Conservation (phyloP, 2,329 filamentous ascomycete species). For the Claviceps citrina region DNA sequence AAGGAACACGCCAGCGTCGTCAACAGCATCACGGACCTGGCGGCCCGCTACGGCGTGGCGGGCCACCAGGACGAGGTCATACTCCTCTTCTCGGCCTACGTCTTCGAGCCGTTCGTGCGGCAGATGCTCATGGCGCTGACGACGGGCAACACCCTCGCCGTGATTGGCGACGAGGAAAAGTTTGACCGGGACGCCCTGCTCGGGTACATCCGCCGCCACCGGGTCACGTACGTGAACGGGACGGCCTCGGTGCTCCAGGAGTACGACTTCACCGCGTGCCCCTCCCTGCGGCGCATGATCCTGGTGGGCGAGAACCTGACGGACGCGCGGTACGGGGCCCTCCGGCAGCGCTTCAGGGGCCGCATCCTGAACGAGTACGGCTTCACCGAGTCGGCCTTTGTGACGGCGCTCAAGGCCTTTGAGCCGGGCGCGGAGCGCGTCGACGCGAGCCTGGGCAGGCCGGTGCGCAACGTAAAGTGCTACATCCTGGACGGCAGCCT, state of each 20-base stretch:
- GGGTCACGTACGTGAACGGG: slow-evolving; percentile 2
- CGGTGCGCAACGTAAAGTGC: slow-evolving; percentile 2
- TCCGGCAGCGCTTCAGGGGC: slow-evolving; percentile 1
- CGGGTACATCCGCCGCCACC: background rate
- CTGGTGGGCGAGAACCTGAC: slow-evolving; percentile 2
- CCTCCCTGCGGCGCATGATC: background rate
- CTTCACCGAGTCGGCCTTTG: slow-evolving; percentile 4
- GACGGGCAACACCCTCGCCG: slow-evolving; percentile 1
- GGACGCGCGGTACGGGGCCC: background rate
- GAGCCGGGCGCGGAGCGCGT: background rate
- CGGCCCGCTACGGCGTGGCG: slow-evolving; percentile 1
- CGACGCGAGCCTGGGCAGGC: background rate
- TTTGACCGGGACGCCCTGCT: background rate
- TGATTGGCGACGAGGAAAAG: slow-evolving; percentile 2
- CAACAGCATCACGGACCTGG: slow-evolving; percentile 3
- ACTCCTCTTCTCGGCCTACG: slow-evolving; percentile 3
- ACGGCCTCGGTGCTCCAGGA: slow-evolving; percentile 1
- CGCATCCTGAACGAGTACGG: slow-evolving; percentile 2
- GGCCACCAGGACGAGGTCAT: slow-evolving; percentile 3
- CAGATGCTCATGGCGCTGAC: slow-evolving; percentile 4
- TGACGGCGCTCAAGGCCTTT: slow-evolving; percentile 1
- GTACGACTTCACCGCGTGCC: slow-evolving; percentile 1
- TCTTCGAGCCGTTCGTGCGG: slow-evolving; percentile 2
- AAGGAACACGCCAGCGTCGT: slow-evolving; percentile 5
- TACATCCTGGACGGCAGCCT: slow-evolving; percentile 1